Evolutionary conservation across 108 stramenopile species (phyloP).

Genomic region (Parmales sp.): DNA sequence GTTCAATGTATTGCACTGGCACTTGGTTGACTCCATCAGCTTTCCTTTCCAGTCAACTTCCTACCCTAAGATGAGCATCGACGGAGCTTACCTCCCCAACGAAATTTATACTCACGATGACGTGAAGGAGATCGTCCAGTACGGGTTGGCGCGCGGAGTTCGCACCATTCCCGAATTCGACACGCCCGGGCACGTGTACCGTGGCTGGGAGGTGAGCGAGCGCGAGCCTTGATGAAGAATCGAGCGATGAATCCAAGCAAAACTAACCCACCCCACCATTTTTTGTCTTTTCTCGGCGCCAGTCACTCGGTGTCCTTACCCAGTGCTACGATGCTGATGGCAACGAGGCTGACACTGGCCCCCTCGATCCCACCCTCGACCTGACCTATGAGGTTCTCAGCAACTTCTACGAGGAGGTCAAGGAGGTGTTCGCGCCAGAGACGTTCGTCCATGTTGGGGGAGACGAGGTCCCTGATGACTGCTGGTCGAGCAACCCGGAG

Average conservation of each 20-base stretch:
- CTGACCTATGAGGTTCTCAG: constrained; percentile 2
- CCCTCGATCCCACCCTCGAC: background rate
- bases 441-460: constrained; percentile 17
- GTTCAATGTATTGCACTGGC: constrained; percentile 71
- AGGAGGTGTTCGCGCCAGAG: constrained; percentile 2
- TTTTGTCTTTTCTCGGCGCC: too few species aligned
- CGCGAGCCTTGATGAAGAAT: too few species aligned
- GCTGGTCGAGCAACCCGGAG: background rate
- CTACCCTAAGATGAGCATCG: constrained; percentile 21
- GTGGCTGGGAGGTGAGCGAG: constrained; percentile 17
- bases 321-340: too few species aligned
- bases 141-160: constrained; percentile 46
- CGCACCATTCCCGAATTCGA: constrained; percentile 61
- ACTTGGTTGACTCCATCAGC: constrained; percentile 47
- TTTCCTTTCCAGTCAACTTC: constrained; percentile 33
- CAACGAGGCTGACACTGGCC: background rate
- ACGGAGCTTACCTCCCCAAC: constrained; percentile 31
- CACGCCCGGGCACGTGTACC: constrained; percentile 55
- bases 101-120: constrained; percentile 34
- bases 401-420: constrained; percentile 4
- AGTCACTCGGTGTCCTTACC: too few species aligned
- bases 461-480: constrained; percentile 12
- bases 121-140: constrained; percentile 34
- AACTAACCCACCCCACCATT: background rate
- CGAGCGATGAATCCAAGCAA: too few species aligned